Base-by-base conservation (phyloP, 73 alveolate genomes). In the Tetrahymena malaccensis region DNA sequence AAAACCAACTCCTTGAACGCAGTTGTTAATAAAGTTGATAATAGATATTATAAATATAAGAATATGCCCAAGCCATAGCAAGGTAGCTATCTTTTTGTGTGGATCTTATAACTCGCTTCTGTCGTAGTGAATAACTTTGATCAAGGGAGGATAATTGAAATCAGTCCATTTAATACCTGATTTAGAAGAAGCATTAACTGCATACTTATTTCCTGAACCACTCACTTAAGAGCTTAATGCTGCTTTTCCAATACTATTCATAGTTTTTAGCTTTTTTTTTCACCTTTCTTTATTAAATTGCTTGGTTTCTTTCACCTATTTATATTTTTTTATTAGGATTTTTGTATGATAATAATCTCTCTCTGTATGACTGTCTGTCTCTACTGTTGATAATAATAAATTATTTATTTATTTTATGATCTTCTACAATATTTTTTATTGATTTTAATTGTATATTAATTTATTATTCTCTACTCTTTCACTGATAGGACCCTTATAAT, bases 161-260 rank as follows among this genome's bases (percentile, higher is more conserved):
- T 95, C 97, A 15, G 84, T 95, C 97, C 97, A 89, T 55, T 95
- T 89, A 35, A 95, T 95, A 19, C 94, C 95, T 43, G 97, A 93
- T 89, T 95, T 40, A 2, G 85, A 55, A 2, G 97, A 19, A n/a
- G 89, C 40, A 70, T 70, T 70, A 70, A 70, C 89, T 27, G 89
- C 89, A n/a, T 70, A 70, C 21, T 70, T 70, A 70, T 70, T 70
- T n/a, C 89, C 89, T 25, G 89, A 27, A 27, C 40, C 43, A 9
- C 89, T 34, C 6, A 31, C 43, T 70, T 70, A 33, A 27, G 34
- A 70, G 31, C 37, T 70, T n/a, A 70, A 70, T 70, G 89, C 89
- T 70, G 89, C 89, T 70, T 70, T 70, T 27, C 89, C 89, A 70
- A 70, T 70, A 31, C 89, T 70, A 70, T 70, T 70, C 89, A 70